phyloP scores from a whole-genome alignment of 2,329 filamentous ascomycete genomes.

The Sporothrix pallida region DNA sequence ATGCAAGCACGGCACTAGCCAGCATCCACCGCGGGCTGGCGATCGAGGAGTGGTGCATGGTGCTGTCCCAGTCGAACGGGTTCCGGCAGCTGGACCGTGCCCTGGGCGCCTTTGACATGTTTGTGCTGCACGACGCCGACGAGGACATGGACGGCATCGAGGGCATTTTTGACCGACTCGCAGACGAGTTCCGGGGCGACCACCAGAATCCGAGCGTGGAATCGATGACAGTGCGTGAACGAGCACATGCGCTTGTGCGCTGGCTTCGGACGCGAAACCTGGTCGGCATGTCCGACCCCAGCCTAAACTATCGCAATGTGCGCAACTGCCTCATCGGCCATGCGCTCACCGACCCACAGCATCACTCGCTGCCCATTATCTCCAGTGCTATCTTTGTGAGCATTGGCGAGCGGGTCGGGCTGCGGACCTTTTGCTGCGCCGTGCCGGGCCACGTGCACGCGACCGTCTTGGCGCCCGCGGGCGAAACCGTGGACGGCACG shows the following conservation, averaged over 20 bases:
- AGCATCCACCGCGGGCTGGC: slow-evolving; percentile 82
- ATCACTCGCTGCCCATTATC: slow-evolving; percentile 84
- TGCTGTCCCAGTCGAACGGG: slow-evolving; percentile 45
- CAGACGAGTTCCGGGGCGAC: slow-evolving; percentile 59
- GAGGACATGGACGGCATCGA: slow-evolving; percentile 73
- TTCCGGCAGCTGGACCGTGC: slow-evolving; percentile 67
- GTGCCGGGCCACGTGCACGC: slow-evolving; percentile 87
- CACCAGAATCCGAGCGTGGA: slow-evolving; percentile 57
- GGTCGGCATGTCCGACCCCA: slow-evolving; percentile 69
- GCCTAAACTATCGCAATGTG: slow-evolving; percentile 74
- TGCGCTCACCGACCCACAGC: slow-evolving; percentile 72
- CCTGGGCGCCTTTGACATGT: slow-evolving; percentile 86
- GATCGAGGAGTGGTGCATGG: slow-evolving; percentile 76
- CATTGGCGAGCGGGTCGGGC: slow-evolving; percentile 73
- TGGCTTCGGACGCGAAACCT: slow-evolving; percentile 74
- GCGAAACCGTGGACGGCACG: slow-evolving; percentile 64
- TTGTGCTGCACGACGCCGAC: slow-evolving; percentile 73
- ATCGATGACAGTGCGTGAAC: slow-evolving; percentile 65
- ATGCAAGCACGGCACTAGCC: slow-evolving; percentile 74
- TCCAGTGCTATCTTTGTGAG: slow-evolving; percentile 86
- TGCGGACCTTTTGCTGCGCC: slow-evolving; percentile 78
- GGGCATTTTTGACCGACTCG: slow-evolving; percentile 65
- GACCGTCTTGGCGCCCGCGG: slow-evolving; percentile 68
- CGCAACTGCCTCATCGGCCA: slow-evolving; percentile 89
- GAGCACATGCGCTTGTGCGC: slow-evolving; percentile 69